phyloP scores from a whole-genome alignment of 1,284 basidiomycete genomes.

The Fistulina hepatica region DNA sequence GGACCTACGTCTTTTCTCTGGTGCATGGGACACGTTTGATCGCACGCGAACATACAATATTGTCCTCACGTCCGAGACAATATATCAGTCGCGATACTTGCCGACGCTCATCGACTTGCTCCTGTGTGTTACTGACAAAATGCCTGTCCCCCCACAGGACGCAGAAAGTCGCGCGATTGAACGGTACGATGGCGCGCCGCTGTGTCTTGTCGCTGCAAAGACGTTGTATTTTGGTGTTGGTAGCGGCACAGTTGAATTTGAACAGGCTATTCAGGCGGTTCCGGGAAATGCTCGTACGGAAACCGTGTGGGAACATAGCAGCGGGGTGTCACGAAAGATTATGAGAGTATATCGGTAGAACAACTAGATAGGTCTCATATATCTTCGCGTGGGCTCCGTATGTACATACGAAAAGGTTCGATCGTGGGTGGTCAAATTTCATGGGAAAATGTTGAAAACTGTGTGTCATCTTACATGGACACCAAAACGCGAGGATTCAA shows the following conservation, averaged over 20 bases:
- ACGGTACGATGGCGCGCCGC: no score
- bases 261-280: slow-evolving; percentile 35
- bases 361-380: no score
- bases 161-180: no score
- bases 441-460: no score
- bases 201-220: slow-evolving; percentile 79
- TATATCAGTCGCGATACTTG: slow-evolving; percentile 70
- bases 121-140: slow-evolving; percentile 1
- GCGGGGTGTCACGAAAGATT: slow-evolving; percentile 57
- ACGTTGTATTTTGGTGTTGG: slow-evolving; percentile 95
- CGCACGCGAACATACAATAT: slow-evolving; percentile 43
- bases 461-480: no score
- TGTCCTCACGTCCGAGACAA: slow-evolving; percentile 86
- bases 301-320: slow-evolving; percentile 43
- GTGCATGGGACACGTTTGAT: slow-evolving; percentile 57
- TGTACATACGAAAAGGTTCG: no score
- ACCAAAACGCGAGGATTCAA: no score
- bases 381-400: no score
- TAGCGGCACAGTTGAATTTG: slow-evolving; percentile 75
- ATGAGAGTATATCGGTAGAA: slow-evolving; percentile 49
- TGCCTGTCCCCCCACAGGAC: not conserved
- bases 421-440: no score
- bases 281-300: slow-evolving; percentile 27
- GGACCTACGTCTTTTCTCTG: slow-evolving; percentile 71
- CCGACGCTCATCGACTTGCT: slow-evolving; percentile 54